A percentile compares a stretch with the other conserved stretches of the same genome.
These are phyloP conservation scores for Nannochloropsis gaditana DNA, from an alignment of 108 stramenopile genomes.

Conservation along the genomic window DNA sequence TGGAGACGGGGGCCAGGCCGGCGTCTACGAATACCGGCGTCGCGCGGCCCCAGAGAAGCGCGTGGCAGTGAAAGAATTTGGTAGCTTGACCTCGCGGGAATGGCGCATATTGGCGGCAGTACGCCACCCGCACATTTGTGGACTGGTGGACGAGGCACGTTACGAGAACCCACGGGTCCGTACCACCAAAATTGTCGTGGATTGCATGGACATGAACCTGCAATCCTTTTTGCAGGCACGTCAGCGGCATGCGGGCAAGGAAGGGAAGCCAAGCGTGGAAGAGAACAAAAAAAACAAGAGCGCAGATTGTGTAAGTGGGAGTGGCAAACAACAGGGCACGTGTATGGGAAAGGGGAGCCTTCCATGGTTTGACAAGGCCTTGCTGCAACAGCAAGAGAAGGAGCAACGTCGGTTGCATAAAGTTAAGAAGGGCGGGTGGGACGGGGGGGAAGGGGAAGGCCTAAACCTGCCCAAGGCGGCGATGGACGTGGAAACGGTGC, in stretches of 20 bases:
- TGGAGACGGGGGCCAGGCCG: constrained; percentile 1
- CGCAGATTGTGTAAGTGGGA: background rate
- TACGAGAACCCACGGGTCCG: constrained; percentile 9
- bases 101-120: background rate
- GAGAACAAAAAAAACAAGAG: background rate
- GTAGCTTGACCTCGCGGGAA: background rate
- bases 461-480: background rate
- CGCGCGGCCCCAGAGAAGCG: background rate
- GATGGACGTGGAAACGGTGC: constrained; percentile 15
- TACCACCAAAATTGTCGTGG: background rate
- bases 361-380: background rate
- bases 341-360: background rate
- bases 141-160: background rate
- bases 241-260: background rate
- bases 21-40: background rate
- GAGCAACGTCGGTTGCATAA: background rate
- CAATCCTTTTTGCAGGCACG: background rate
- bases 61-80: background rate
- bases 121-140: background rate
- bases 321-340: background rate
- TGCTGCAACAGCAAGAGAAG: background rate
- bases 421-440: background rate
- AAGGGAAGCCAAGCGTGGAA: background rate
- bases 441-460: background rate
- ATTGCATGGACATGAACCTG: constrained; percentile 14